Evolutionary conservation across 73 alveolate species (phyloP), one percentile per base, ranked within the genome.

Genomic region (Blepharisma japonicum): DNA sequence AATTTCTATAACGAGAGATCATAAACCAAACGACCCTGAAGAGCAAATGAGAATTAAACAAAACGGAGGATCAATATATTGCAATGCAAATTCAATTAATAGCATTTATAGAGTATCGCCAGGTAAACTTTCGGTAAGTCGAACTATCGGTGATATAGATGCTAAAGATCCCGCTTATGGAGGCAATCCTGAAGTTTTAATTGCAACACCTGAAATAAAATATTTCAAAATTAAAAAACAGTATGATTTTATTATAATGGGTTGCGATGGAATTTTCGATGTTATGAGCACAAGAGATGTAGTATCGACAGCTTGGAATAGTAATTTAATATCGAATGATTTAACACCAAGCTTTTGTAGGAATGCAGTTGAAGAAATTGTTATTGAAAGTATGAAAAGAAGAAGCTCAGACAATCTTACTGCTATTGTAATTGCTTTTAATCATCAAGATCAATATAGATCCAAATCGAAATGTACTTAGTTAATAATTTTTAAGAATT

Each of bases 121-220:
- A 14, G 99, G 99, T 6, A 85, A 94, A 81, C 82, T 94, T 55
- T 86, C 96, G 38, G 98, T 84, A 14, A 79, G 88, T 21, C 80
- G 99, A 71, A 90, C 99, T 32, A 83, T 94, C 70, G 99, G 99
- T 23, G 99, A 94, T 86, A 82, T 91, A 7, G 99, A 89, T 55
- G 99, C 99, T 5, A 94, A 94, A 77, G 84, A 85, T 47, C 85
- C 92, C 21, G 79, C 85, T 56, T 88, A 56, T 80, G 99, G 99
- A 53, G 99, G 99, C 1, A 94, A 89, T 89, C 97, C 97, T 5
- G 86, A 92, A 81, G 99, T 94, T 25, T 81, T 90, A 56, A 85
- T 91, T 32, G 85, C 95, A 0, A 83, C 77, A 6, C 98, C 98
- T 23, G 99, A 95, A 74, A 83, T 95, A 3, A 87, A 85, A 72